phyloP scores from a whole-genome alignment of 2,329 filamentous ascomycete genomes.

The Penicillium capsulatum region DNA sequence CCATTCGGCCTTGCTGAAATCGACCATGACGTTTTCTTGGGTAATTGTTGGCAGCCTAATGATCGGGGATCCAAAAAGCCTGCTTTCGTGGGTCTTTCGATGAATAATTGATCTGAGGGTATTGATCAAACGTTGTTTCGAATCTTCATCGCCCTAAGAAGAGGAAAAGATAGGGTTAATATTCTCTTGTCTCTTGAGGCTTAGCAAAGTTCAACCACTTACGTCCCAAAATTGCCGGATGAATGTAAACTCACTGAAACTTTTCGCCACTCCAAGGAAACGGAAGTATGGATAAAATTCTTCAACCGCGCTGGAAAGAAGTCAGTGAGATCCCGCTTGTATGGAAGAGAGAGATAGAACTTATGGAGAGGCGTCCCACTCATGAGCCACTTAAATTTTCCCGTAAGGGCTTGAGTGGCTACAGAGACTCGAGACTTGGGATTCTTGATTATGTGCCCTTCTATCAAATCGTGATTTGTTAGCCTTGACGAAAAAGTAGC shows the following conservation, averaged over 20 bases:
- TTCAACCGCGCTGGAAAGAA: conserved; percentile 23
- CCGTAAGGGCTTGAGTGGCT: conserved; percentile 35
- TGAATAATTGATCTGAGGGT: conserved; percentile 47
- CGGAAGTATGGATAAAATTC: conserved; percentile 40
- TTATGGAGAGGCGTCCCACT: conserved; percentile 41
- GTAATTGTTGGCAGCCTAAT: conserved; percentile 51
- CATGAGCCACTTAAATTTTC: conserved; percentile 38
- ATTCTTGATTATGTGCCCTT: conserved; percentile 39
- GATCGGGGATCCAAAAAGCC: conserved; percentile 52
- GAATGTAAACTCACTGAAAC: conserved; percentile 24
- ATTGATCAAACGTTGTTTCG: conserved; percentile 24
- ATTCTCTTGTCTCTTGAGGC: no score
- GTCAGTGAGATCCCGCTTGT: background rate
- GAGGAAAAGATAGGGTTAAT: background rate
- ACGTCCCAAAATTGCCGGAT: background rate
- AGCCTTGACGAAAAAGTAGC: no score
- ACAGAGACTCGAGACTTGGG: conserved; percentile 30
- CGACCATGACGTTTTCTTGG: conserved; percentile 40
- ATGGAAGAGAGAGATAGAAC: conserved; percentile 16
- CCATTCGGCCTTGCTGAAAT: conserved; percentile 52
- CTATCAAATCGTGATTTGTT: conserved; percentile 10
- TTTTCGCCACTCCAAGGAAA: conserved; percentile 34
- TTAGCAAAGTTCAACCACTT: conserved; percentile 22
- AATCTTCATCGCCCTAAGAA: conserved; percentile 13
- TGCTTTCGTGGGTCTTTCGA: conserved; percentile 53